Percentiles rank a stretch among this genome's conserved stretches.
These are phyloP conservation scores for Dipodascus geniculatus DNA, from an alignment of 805 yeast species.

Conservation along the genomic window DNA sequence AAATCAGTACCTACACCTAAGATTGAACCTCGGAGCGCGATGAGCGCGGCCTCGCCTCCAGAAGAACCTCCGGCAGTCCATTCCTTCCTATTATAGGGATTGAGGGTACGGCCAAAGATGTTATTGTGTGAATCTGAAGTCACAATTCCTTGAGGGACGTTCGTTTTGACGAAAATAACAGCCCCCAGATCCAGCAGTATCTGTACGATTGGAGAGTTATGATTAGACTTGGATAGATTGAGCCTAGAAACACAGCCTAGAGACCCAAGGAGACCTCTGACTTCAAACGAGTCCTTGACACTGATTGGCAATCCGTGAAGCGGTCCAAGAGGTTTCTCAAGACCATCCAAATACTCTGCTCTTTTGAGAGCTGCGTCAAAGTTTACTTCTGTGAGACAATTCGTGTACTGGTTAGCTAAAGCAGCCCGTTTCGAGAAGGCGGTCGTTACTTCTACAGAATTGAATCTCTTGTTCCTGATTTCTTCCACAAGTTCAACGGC, in stretches of 20 bases:
- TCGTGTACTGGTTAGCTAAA: neutral
- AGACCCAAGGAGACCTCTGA: slow-evolving; percentile 43
- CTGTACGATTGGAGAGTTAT: slow-evolving; percentile 37
- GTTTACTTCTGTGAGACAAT: neutral
- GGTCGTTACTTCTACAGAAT: neutral
- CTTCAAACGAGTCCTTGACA: slow-evolving; percentile 36
- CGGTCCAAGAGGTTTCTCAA: neutral
- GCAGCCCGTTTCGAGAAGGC: slow-evolving; percentile 1
- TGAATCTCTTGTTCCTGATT: neutral
- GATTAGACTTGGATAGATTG: slow-evolving; percentile 30
- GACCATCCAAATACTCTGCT: slow-evolving; percentile 1
- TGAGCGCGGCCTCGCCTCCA: slow-evolving; percentile 43
- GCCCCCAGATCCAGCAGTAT: slow-evolving; percentile 42
- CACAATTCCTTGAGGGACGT: slow-evolving; percentile 44
- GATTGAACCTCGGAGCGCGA: slow-evolving; percentile 34
- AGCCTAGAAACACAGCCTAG: slow-evolving; percentile 16
- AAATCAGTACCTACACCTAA: slow-evolving; percentile 42
- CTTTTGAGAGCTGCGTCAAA: neutral
- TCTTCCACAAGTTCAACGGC: neutral
- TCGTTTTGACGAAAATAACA: slow-evolving; percentile 49
- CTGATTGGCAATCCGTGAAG: slow-evolving; percentile 2
- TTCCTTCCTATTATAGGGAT: slow-evolving; percentile 32
- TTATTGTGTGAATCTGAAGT: slow-evolving; percentile 38
- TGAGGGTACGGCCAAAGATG: slow-evolving; percentile 35
- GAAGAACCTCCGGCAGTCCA: slow-evolving; percentile 40